These are phyloP conservation scores for Adenanthera pavonina DNA, from an alignment of 306 rosid genomes.

Conservation along the genomic window DNA sequence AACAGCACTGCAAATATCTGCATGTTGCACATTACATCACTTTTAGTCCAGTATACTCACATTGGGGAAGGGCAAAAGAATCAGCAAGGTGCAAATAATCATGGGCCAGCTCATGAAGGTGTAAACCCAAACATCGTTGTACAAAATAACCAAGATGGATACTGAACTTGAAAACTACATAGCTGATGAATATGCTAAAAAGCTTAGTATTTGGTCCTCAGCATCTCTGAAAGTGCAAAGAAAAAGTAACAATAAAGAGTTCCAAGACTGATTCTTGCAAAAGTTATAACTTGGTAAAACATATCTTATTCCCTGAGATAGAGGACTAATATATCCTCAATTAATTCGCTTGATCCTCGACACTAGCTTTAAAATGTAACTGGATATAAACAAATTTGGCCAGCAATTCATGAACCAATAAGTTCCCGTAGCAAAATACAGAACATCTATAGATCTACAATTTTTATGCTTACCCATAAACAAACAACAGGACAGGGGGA, in stretches of 20 bases:
- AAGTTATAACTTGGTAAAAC: slow-evolving; percentile 1
- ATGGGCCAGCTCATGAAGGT: slow-evolving; percentile 13
- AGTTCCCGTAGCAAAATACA: slow-evolving; percentile 1
- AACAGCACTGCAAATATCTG: slow-evolving; percentile 73
- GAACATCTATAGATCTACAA: not conserved
- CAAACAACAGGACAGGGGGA: slow-evolving; percentile 17
- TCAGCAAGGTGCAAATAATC: slow-evolving; percentile 19
- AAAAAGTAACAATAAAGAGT: not conserved
- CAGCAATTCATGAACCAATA: not conserved
- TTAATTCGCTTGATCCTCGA: not conserved
- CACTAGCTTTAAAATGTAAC: not conserved
- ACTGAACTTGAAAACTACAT: slow-evolving; percentile 10
- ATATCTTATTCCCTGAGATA: not conserved
- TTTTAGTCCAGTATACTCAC: not conserved
- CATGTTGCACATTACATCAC: slow-evolving; percentile 14
- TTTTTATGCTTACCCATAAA: not conserved
- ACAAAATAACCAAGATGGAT: slow-evolving; percentile 13
- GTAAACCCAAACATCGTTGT: not conserved
- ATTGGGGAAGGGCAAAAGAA: slow-evolving; percentile 5
- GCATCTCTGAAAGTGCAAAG: slow-evolving; percentile 6
- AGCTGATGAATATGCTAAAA: not conserved
- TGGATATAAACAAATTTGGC: not conserved
- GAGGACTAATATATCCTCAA: not conserved
- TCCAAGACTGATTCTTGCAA: slow-evolving; percentile 17
- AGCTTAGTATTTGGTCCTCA: not conserved